A percentile compares a stretch with the other conserved stretches of the same genome.
Conservation (phyloP, 805 yeast genomes). For the Starmerella vitae region DNA sequence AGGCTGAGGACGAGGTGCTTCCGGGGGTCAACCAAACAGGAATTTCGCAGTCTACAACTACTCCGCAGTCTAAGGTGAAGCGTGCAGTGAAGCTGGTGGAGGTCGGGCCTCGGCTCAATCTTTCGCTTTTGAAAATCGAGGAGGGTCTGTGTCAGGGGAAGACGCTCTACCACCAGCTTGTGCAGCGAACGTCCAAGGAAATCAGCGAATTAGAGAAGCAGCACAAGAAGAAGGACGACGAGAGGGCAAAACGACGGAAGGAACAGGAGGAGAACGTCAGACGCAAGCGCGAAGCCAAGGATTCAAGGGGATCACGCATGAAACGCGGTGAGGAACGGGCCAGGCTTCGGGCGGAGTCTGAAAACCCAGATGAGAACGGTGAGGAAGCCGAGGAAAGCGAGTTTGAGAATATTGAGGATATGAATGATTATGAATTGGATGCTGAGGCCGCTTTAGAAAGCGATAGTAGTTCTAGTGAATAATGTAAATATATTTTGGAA, state of each 20-base stretch:
- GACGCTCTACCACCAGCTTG: slow-evolving; percentile 65
- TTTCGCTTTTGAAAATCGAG: slow-evolving; percentile 72
- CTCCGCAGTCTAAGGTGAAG: slow-evolving; percentile 33
- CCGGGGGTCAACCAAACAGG: slow-evolving; percentile 28
- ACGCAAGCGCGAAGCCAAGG: slow-evolving; percentile 55
- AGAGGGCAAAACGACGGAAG: slow-evolving; percentile 59
- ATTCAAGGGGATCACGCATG: slow-evolving; percentile 58
- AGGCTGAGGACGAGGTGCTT: slow-evolving; percentile 79
- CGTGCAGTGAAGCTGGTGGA: slow-evolving; percentile 87
- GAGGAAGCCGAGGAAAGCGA: slow-evolving; percentile 17
- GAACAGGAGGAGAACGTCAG: slow-evolving; percentile 69
- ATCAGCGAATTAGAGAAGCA: slow-evolving; percentile 45
- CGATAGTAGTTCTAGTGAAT: neutral
- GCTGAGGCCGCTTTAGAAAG: slow-evolving; percentile 19
- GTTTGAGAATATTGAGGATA: slow-evolving; percentile 31
- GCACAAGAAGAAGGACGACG: slow-evolving; percentile 47
- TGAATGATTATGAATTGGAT: slow-evolving; percentile 27
- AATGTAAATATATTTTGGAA: no score
- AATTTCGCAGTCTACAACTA: slow-evolving; percentile 13
- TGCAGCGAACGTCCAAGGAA: slow-evolving; percentile 53
- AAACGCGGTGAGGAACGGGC: slow-evolving; percentile 36
- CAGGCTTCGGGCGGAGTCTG: slow-evolving; percentile 18
- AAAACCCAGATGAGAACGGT: slow-evolving; percentile 10
- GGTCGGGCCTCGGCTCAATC: slow-evolving; percentile 76
- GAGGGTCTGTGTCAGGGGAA: slow-evolving; percentile 85